These are phyloP conservation scores for Penicillium antarcticum DNA, from an alignment of 495 filamentous ascomycete genomes.

Conservation along the genomic window DNA sequence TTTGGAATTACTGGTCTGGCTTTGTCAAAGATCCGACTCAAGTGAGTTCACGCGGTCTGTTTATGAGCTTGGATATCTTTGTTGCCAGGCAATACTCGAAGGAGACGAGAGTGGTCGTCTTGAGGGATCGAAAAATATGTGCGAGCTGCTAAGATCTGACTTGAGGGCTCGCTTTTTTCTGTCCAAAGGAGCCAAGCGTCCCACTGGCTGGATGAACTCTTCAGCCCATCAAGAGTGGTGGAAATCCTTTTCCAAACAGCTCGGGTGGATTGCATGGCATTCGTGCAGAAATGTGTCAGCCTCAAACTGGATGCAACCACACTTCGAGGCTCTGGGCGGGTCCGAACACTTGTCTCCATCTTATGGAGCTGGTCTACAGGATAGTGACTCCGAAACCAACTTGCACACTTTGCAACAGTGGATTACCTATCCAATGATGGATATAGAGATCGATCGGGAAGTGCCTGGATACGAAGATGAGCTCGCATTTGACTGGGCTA, in stretches of 20 bases:
- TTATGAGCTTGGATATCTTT: constrained; percentile 28
- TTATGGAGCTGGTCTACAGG: background rate
- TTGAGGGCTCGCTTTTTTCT: constrained; percentile 7
- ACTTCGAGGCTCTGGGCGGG: constrained; percentile 4
- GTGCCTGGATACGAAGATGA: background rate
- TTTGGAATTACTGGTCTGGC: constrained; percentile 23
- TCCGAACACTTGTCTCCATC: background rate
- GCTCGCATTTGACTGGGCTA: constrained; percentile 9
- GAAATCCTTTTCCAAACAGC: constrained; percentile 16
- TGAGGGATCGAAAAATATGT: constrained; percentile 9
- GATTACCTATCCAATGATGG: background rate
- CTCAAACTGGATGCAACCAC: background rate
- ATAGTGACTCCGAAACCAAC: background rate
- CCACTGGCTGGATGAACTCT: constrained; percentile 5
- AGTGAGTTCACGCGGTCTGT: constrained; percentile 24
- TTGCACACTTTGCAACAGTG: background rate
- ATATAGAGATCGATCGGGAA: background rate
- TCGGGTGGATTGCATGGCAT: constrained; percentile 32
- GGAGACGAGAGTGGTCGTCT: constrained; percentile 3
- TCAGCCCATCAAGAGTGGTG: constrained; percentile 10
- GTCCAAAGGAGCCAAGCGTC: background rate
- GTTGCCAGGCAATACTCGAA: constrained; percentile 23
- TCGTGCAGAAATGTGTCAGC: constrained; percentile 9
- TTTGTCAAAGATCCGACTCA: constrained; percentile 25
- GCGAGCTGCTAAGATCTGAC: constrained; percentile 10